Evolutionary conservation across 2,329 filamentous ascomycete genomes (phyloP).

Genomic region (Celoporthe dispersa): DNA sequence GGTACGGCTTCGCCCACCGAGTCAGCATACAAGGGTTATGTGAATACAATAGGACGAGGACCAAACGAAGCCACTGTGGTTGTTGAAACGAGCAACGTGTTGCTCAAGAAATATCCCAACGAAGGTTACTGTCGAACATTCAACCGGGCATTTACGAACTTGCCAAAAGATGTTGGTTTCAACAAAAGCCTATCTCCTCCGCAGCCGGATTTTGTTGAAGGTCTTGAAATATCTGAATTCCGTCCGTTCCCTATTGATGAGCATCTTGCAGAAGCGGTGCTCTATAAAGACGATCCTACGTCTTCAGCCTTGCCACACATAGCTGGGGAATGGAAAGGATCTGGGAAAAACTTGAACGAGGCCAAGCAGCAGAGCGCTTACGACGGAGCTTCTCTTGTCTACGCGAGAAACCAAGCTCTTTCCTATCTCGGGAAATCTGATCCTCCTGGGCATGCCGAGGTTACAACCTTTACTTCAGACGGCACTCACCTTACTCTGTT

Average conservation of each 20-base stretch:
- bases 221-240: too few relatives aligned
- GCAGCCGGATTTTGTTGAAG: too few relatives aligned
- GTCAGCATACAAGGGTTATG: background rate
- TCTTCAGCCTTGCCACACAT: background rate
- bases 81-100: too few relatives aligned
- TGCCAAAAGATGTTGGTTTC: too few relatives aligned
- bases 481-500: background rate
- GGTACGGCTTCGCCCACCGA: background rate
- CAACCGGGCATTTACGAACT: too few relatives aligned
- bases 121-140: too few relatives aligned
- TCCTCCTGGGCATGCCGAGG: background rate
- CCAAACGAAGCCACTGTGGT: background rate
- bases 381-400: slow-evolving; percentile 37
- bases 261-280: too few relatives aligned
- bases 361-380: slow-evolving; percentile 33
- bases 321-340: background rate
- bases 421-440: background rate
- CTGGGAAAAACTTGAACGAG: background rate
- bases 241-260: too few relatives aligned
- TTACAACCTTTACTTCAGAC: background rate
- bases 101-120: too few relatives aligned
- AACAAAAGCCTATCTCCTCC: too few relatives aligned
- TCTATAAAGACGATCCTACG: too few relatives aligned
- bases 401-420: slow-evolving; percentile 36
- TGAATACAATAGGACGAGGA: background rate